Conservation (phyloP, 129 eudicot genomes). For the Flaveria sonorensis region DNA sequence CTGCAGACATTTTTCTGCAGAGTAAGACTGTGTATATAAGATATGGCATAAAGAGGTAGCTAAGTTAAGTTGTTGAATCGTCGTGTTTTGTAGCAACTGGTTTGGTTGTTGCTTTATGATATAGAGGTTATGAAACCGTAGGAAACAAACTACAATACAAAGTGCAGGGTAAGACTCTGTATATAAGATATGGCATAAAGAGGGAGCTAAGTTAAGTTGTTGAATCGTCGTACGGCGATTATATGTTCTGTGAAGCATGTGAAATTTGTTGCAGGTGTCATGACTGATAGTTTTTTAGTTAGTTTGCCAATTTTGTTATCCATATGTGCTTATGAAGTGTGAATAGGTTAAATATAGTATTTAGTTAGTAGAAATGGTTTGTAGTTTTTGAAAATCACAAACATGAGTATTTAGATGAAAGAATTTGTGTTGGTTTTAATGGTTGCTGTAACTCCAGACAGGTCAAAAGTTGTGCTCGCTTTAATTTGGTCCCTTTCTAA, state of each 20-base stretch:
- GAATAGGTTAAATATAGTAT: background rate
- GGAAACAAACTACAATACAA: too few species aligned
- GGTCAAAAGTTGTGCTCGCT: background rate
- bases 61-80: too few species aligned
- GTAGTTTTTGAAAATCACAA: background rate
- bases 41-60: too few species aligned
- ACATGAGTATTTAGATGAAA: background rate
- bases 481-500: background rate
- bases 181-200: too few species aligned
- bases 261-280: background rate
- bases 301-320: background rate
- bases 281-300: background rate
- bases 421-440: background rate
- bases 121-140: too few species aligned
- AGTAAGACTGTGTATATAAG: too few species aligned
- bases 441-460: background rate
- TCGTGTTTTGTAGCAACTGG: too few species aligned
- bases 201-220: too few species aligned
- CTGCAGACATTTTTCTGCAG: too few species aligned
- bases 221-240: background rate
- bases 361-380: background rate
- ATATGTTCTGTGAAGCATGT: background rate
- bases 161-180: too few species aligned
- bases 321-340: background rate
- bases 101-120: too few species aligned